phyloP scores from a whole-genome alignment of 1,139 yeast genomes.

The Geotrichum fermentans region DNA sequence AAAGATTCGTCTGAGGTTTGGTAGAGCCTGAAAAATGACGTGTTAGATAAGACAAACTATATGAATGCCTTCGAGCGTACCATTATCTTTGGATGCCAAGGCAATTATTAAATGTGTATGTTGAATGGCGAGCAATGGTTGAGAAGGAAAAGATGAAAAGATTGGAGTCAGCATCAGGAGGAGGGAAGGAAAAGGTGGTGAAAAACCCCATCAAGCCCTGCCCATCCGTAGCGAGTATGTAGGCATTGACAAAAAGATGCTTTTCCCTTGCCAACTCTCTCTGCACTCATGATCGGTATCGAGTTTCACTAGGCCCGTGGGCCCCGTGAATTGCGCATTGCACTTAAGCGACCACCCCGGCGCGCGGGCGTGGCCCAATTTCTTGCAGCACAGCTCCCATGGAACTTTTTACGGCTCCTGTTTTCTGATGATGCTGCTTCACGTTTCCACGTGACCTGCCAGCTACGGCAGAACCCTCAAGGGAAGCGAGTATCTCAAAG shows the following conservation, averaged over 20 bases:
- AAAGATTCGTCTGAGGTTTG: constrained; percentile 69
- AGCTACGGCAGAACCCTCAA: constrained; percentile 43
- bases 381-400: constrained; percentile 71
- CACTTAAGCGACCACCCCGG: constrained; percentile 56
- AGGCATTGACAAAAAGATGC: too few relatives aligned
- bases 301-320: constrained; percentile 42
- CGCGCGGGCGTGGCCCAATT: constrained; percentile 59
- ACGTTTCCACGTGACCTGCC: constrained; percentile 58
- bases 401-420: constrained; percentile 29
- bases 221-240: too few relatives aligned
- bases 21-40: constrained; percentile 41
- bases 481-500: constrained; percentile 45
- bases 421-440: constrained; percentile 73
- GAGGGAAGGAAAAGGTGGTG: too few relatives aligned
- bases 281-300: constrained; percentile 70
- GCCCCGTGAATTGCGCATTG: constrained; percentile 59
- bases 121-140: too few relatives aligned
- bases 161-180: too few relatives aligned
- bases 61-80: not conserved
- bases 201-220: too few relatives aligned
- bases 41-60: not conserved
- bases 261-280: constrained; percentile 4
- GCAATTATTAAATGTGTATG: not conserved
- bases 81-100: not conserved
- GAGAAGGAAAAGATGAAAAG: too few relatives aligned